These are phyloP conservation scores for Austroboletus eburneus DNA, from an alignment of 768 basidiomycete species.

Conservation along the genomic window DNA sequence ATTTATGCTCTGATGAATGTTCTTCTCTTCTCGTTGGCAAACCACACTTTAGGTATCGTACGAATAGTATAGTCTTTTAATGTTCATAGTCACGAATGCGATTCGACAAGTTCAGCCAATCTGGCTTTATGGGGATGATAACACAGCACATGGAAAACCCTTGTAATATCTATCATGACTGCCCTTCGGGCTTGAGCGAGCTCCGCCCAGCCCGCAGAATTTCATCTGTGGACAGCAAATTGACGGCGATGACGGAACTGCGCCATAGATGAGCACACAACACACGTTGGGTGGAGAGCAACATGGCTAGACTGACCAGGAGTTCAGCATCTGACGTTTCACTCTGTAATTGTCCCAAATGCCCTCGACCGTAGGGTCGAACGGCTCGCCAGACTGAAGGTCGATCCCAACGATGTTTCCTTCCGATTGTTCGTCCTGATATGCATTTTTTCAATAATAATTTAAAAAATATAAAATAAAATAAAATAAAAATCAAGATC, in stretches of 20 bases:
- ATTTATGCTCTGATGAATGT: slow-evolving; percentile 23
- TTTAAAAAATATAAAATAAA: no score
- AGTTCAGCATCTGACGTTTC: slow-evolving; percentile 98
- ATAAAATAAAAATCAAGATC: slow-evolving; percentile 6
- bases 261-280: slow-evolving; percentile 25
- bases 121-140: slow-evolving; percentile 20
- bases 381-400: slow-evolving; percentile 89
- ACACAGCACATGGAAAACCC: slow-evolving; percentile 10
- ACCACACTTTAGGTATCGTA: slow-evolving; percentile 20
- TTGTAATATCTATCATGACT: slow-evolving; percentile 37
- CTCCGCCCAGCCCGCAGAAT: slow-evolving; percentile 87
- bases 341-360: slow-evolving; percentile 99
- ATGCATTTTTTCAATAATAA: no score
- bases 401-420: slow-evolving; percentile 92
- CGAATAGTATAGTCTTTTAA: slow-evolving; percentile 27
- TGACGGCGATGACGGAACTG: slow-evolving; percentile 92
- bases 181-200: slow-evolving; percentile 79
- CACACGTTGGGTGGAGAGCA: slow-evolving; percentile 13
- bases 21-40: slow-evolving; percentile 8
- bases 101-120: slow-evolving; percentile 11
- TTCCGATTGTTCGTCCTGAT: slow-evolving; percentile 87
- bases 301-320: slow-evolving; percentile 57
- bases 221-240: slow-evolving; percentile 93
- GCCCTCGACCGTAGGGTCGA: slow-evolving; percentile 93
- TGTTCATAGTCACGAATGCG: slow-evolving; percentile 26